Base-by-base conservation (phyloP, 345 rosid species). In the Xanthoceras sorbifolium region DNA sequence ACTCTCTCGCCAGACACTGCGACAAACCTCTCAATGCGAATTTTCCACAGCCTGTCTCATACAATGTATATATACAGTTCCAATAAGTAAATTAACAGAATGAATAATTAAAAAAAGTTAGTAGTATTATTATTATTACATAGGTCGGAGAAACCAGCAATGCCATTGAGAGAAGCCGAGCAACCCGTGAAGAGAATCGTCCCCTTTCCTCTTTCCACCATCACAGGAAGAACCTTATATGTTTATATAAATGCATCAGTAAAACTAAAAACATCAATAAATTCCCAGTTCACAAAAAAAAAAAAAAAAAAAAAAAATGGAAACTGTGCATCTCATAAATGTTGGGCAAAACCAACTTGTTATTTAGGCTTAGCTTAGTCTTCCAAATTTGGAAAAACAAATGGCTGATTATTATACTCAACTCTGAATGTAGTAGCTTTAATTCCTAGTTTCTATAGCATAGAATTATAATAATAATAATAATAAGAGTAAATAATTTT, bases 121-220 rank as follows among this genome's bases (percentile, higher is more conserved):
- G 15, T 46, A 50, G 50, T 2, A 29, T 18, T 36, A 5, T 17
- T 48, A 2, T 18, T 17, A 6, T 86, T 93, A 95, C 99, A 91
- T 73, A 93, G 80, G 76, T 93, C 93, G 76, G 99, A 82, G 86
- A 91, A 92, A 69, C 99, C 98, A 55, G 98, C 90, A 74, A 89
- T 64, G 82, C 93, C 98, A 62, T 81, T 90, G 78, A 95, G 79
- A 20, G 99, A 95, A 64, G 93, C 98, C 69, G 99, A 87, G 79
- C 99, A 95, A 36, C 99, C 99, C 1, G 97, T 92, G 82, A 95
- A 90, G 50, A 95, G 88, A 83, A 95, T 89, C 9, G 99, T 95
- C 71, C 99, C 99, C 73, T 78, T 95, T 44, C 96, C 91, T 84
- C 89, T 90, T 73, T 93, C 98, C 78, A 89, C 91, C 98, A 95